A percentile compares a stretch with the other conserved stretches of the same genome.
These are phyloP conservation scores for Mortierella claussenii DNA, from an alignment of 192 early-diverging fungal species.

Conservation along the genomic window DNA sequence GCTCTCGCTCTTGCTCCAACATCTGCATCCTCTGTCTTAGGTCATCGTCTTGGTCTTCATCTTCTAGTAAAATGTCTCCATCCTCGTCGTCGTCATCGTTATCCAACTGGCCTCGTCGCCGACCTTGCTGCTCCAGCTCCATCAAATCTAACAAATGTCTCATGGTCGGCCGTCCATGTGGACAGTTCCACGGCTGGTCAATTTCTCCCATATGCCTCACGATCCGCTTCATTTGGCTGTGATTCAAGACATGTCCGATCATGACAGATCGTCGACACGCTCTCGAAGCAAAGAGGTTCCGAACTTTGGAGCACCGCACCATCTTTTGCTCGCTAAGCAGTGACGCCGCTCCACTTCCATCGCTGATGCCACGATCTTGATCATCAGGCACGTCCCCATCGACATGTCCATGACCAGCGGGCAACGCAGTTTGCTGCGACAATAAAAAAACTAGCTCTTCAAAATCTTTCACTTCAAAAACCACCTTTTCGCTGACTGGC, in stretches of 20 bases:
- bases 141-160: slow-evolving; percentile 77
- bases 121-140: slow-evolving; percentile 33
- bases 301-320: slow-evolving; percentile 75
- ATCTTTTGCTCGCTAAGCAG: slow-evolving; percentile 58
- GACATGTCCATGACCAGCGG: too few species aligned
- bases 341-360: too few species aligned
- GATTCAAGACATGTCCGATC: slow-evolving; percentile 87
- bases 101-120: background rate
- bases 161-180: slow-evolving; percentile 96
- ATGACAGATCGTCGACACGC: slow-evolving; percentile 92
- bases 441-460: slow-evolving; percentile 75
- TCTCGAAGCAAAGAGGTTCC: slow-evolving; percentile 85
- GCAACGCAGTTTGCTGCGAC: slow-evolving; percentile 27
- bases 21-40: too few species aligned
- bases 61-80: background rate
- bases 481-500: slow-evolving; percentile 76
- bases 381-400: slow-evolving; percentile 49
- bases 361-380: background rate
- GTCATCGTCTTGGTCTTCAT: background rate
- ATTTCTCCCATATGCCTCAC: slow-evolving; percentile 84
- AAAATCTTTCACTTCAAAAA: slow-evolving; percentile 82
- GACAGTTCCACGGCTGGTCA: slow-evolving; percentile 98
- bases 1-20: too few species aligned
- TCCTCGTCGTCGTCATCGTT: background rate
- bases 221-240: slow-evolving; percentile 81